Evolutionary conservation across 2,329 filamentous ascomycete species (phyloP).

Genomic region (Ilyonectria sp.): DNA sequence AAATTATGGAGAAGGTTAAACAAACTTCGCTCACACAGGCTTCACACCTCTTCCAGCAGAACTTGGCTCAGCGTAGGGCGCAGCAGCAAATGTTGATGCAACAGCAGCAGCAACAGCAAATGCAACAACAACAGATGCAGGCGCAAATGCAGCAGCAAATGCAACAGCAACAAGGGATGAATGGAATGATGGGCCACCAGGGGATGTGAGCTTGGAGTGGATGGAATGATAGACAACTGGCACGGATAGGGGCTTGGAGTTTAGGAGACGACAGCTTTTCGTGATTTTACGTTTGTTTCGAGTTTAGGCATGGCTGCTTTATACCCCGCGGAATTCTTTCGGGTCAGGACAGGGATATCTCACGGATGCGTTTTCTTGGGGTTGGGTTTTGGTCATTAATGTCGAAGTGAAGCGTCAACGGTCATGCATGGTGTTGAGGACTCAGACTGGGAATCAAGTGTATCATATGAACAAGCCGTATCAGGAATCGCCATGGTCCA

Average conservation of each 20-base stretch:
- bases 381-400: slow-evolving; percentile 33
- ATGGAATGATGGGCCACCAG: slow-evolving; percentile 68
- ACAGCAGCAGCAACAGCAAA: slow-evolving; percentile 56
- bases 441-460: slow-evolving; percentile 27
- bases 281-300: slow-evolving; percentile 29
- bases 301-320: slow-evolving; percentile 47
- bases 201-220: slow-evolving; percentile 57
- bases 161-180: slow-evolving; percentile 58
- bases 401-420: slow-evolving; percentile 23
- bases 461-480: slow-evolving; percentile 26
- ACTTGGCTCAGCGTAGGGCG: slow-evolving; percentile 51
- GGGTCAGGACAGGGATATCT: slow-evolving; percentile 40
- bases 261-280: slow-evolving; percentile 32
- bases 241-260: slow-evolving; percentile 38
- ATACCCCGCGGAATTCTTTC: slow-evolving; percentile 52
- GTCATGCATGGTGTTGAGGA: slow-evolving; percentile 41
- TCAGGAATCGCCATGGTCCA: slow-evolving; percentile 13
- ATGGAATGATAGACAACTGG: slow-evolving; percentile 29
- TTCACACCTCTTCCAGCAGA: slow-evolving; percentile 52
- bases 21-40: slow-evolving; percentile 58
- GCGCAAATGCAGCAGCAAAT: slow-evolving; percentile 39
- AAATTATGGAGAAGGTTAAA: slow-evolving; percentile 63
- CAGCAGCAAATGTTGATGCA: slow-evolving; percentile 56
- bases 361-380: slow-evolving; percentile 27
- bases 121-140: slow-evolving; percentile 58